Percentiles rank a stretch among this genome's conserved stretches.
Conservation (phyloP, 2,329 filamentous ascomycete species). For the Phaeosphaeriaceae sp. region DNA sequence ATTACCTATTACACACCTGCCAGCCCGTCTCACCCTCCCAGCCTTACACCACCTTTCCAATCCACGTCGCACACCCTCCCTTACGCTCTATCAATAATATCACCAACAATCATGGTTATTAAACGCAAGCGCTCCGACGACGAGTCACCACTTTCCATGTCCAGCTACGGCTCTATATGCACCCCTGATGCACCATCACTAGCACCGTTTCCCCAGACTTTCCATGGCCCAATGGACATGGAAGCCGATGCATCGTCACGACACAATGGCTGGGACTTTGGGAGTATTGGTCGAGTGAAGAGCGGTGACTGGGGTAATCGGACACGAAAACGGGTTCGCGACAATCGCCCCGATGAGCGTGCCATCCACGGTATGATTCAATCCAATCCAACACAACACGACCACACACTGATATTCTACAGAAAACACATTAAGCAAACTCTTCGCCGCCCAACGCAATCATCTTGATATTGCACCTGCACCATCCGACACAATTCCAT, state of each 20-base stretch:
- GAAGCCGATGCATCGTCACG: conserved; percentile 18
- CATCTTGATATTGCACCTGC: conserved; percentile 39
- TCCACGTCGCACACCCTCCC: not conserved
- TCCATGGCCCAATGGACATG: conserved; percentile 33
- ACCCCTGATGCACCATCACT: conserved; percentile 42
- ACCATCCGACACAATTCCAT: conserved; percentile 25
- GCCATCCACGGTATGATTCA: conserved; percentile 59
- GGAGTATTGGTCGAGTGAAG: conserved; percentile 33
- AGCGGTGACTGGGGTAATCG: conserved; percentile 58
- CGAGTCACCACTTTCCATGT: conserved; percentile 54
- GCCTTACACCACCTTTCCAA: conserved; percentile 2
- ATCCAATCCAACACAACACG: too few relatives aligned
- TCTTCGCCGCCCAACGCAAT: conserved; percentile 53
- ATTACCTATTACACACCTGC: conserved; percentile 11
- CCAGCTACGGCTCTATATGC: conserved; percentile 42
- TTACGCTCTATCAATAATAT: not conserved
- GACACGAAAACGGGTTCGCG: conserved; percentile 64
- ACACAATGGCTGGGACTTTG: conserved; percentile 33
- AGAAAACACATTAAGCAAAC: conserved; percentile 55
- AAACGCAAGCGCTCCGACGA: conserved; percentile 64
- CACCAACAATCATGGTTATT: conserved; percentile 53
- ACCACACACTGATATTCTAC: not conserved
- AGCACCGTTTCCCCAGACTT: conserved; percentile 23
- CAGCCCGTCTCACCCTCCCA: conserved; percentile 8
- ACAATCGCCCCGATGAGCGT: conserved; percentile 63